Base-by-base conservation (phyloP, 108 stramenopile genomes). In the Parmales sp. region DNA sequence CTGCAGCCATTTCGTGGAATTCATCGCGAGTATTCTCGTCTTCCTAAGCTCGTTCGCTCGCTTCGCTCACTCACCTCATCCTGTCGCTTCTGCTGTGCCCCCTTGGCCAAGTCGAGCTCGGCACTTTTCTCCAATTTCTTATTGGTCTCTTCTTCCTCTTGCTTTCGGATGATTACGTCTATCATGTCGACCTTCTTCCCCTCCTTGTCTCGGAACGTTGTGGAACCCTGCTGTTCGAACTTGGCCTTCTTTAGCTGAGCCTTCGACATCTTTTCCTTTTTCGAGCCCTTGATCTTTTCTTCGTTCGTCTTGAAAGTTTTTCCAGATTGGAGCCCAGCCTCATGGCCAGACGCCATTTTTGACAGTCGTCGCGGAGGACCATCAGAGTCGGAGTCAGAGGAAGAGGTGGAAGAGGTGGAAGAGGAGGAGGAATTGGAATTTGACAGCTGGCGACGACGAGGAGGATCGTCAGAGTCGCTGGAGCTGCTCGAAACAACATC, bases 281-380 rank as follows among this genome's bases (percentile, higher is more conserved):
- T 77, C 39, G 74, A 37, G 26, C 34, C 39, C 60, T 39, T 13
- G 0, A 92, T 68, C 45, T 78, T 74, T 18, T 20, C 44, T 78
- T 95, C 91, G 18, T 77, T 76, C 25, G 49, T 65, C 20, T 70
- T 75, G 76, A 95, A 95, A 20, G 86, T 82, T 8, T 51, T n/a
- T 23, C 81, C 78, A 28, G 78, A 65, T 67, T 91, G 91, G 11
- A 95, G 72, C 26, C 94, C 94, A 22, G 90, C 86, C 48, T 63
- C 70, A 65, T 92, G 93, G 20, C 93, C 90, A 2, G 88, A 85
- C 29, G 78, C 67, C 85, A 87, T 89, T 41, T 78, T 76, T 16
- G 41, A 11, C 8, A 43, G 41, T 16, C 41, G 54, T 60, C 36
- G 13, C 26, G 3, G 4, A 16, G 26, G 4, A 31, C 54, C 28